Evolutionary conservation across 2,329 filamentous ascomycete genomes (phyloP), one percentile per base, ranked within the genome.

Genomic region (Magnaporthiopsis rhizophila): DNA sequence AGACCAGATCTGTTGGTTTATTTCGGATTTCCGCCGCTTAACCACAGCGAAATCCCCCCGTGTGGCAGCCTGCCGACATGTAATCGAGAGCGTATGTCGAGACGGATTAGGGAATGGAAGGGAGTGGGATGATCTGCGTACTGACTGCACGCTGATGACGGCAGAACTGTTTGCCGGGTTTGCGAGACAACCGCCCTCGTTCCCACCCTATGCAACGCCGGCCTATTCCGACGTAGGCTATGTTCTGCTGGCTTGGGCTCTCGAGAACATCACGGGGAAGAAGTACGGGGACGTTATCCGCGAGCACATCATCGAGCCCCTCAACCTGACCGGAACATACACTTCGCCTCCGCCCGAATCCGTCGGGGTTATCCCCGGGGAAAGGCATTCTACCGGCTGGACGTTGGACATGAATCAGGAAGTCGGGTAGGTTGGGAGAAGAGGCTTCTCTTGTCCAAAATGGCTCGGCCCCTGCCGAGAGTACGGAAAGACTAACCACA

Each of bases 161-260:
- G 2, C 45, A 62, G 61, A 67, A 59, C 65, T 64, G 1, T 68
- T 65, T 45, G 59, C 58, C 2, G 63, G 62, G 1, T 58, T 66
- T 1, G 36, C 61, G 45, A 67, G 69, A 11, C 61, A 62, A 2
- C 68, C 75, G 8, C 74, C 75, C 0, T 72, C 73, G 0, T 74
- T 72, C 45, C 66, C 71, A 0, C 71, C 75, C 0, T 75, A 71
- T 21, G 70, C 69, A 3, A 77, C 76, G 0, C 75, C 76, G 1
- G 68, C 71, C 0, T 79, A 78, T 45, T 77, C 76, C 0, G 76
- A 78, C 58, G 69, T 75, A 21, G 75, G 72, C 2, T 79, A 74
- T 64, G 71, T 73, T 3, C 70, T 79, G n/a, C 69, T 79, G 1
- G 69, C 71, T 12, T 74, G 74, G 61, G 73, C 75, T 0, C 67